phyloP scores from a whole-genome alignment of 495 filamentous ascomycete genomes.

The Aspergillus mulundensis region DNA sequence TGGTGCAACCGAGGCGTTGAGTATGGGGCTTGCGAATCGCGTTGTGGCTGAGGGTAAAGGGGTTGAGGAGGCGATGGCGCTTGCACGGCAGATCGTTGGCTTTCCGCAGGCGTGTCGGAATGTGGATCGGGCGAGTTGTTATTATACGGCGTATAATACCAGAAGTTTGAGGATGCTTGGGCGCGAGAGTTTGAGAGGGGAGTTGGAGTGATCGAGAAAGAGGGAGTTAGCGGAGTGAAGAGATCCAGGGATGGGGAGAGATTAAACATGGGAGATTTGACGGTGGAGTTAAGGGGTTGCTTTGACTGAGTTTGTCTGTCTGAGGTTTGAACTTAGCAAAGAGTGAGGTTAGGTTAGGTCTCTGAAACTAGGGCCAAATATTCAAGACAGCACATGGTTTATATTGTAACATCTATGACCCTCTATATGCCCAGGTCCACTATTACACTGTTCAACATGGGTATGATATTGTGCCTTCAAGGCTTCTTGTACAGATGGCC shows the following conservation, averaged over 20 bases:
- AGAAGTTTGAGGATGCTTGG: constrained; percentile 42
- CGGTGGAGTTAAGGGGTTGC: neutral
- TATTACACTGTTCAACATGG: neutral
- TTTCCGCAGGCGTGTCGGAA: constrained; percentile 48
- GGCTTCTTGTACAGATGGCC: constrained; percentile 1
- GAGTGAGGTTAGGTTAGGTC: too few species aligned
- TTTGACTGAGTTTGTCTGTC: neutral
- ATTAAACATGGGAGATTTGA: constrained; percentile 41
- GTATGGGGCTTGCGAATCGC: constrained; percentile 46
- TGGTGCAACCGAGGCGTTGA: constrained; percentile 39
- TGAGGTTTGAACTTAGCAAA: neutral
- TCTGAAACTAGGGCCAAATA: neutral
- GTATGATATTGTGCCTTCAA: neutral
- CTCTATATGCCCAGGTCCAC: neutral
- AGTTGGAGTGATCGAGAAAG: constrained; percentile 28
- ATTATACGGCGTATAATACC: constrained; percentile 43
- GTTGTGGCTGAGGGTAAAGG: constrained; percentile 44
- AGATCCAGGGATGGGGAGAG: constrained; percentile 40
- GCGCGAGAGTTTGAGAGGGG: constrained; percentile 39
- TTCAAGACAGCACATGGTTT: neutral
- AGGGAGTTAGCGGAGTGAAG: constrained; percentile 39
- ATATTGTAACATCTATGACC: neutral
- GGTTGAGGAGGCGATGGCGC: constrained; percentile 36
- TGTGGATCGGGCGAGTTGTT: constrained; percentile 33
- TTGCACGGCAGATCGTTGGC: constrained; percentile 37